Base-by-base conservation (phyloP, 1,284 basidiomycete genomes). In the Peniophora sp. region DNA sequence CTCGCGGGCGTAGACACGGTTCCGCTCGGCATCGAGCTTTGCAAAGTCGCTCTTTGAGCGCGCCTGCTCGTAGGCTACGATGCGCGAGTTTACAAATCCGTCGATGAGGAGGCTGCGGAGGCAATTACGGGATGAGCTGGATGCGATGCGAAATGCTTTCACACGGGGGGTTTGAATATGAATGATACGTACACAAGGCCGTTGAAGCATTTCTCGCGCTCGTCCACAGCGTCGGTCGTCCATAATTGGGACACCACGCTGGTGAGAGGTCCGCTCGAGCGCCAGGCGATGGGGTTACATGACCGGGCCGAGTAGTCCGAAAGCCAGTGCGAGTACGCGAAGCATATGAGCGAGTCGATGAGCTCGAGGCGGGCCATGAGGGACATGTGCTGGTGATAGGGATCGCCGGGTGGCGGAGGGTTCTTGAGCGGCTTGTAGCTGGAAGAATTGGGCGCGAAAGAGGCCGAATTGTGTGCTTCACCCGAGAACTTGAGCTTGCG, bases 401-500 rank as follows among this genome's bases (percentile, higher is more conserved):
- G 69, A 0, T 84, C 84, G 53, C 74, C 74, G 12, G 75, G 71
- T 8, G 75, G 71, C 2, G 85, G 84, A 3, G 86, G 85, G 55
- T 77, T 71, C 3, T 68, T 60, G 16, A 89, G 68, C 2, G 83
- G 76, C 17, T 75, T 72, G 63, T 81, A 85, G 56, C 83, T 79
- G 58, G 75, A 74, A 65, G 84, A 77, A 1, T 74, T 72, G 2
- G 80, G 69, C 17, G 83, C 75, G 60, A 79, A 85, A 35, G 83
- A 84, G 20, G 86, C 85, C 75, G 77, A 79, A 56, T 83, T 80
- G 39, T 86, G 83, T 34, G 79, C 75, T 60, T 85, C 82, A 19
- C 83, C 85, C 1, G 85, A 89, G 60, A 83, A 85, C 65, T 88
- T 87, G 65, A 89, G 81, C 57, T 72, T 68, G 51, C 84, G 79